Evolutionary conservation across 1,284 basidiomycete genomes (phyloP).

Genomic region (Ganoderma lucidum): DNA sequence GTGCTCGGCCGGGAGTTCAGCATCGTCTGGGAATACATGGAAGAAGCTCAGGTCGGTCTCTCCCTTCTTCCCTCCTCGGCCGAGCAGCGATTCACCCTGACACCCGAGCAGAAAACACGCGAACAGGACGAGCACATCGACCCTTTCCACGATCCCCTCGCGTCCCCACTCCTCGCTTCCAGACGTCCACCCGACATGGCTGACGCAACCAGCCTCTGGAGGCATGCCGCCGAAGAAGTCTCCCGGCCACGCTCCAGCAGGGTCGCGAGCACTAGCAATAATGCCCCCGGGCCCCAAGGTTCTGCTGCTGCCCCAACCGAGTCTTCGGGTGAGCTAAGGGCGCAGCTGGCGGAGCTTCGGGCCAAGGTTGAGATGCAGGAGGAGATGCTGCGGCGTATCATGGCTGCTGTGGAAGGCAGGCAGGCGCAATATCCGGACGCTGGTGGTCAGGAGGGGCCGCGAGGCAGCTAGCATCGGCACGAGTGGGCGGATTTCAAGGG

Average conservation of each 20-base stretch:
- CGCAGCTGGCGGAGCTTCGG: slow-evolving; percentile 65
- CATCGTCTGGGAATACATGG: slow-evolving; percentile 86
- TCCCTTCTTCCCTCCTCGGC: slow-evolving; percentile 11
- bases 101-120: slow-evolving; percentile 21
- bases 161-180: slow-evolving; percentile 33
- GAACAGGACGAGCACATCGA: slow-evolving; percentile 29
- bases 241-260: slow-evolving; percentile 33
- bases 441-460: slow-evolving; percentile 17
- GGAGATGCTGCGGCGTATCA: slow-evolving; percentile 54
- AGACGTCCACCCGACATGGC: slow-evolving; percentile 25
- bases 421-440: slow-evolving; percentile 5
- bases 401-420: slow-evolving; percentile 47
- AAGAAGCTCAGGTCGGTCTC: slow-evolving; percentile 49
- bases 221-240: slow-evolving; percentile 34
- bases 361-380: slow-evolving; percentile 62
- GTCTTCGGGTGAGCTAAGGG: slow-evolving; percentile 55
- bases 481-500: not conserved
- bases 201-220: slow-evolving; percentile 32
- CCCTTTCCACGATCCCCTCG: slow-evolving; percentile 29
- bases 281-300: not conserved
- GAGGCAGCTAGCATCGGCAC: slow-evolving; percentile 27
- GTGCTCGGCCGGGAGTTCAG: slow-evolving; percentile 91
- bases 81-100: slow-evolving; percentile 13
- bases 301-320: not conserved
- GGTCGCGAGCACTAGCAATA: slow-evolving; percentile 18